phyloP scores from a whole-genome alignment of 306 rosid species.

The Lathyrus sativus region DNA sequence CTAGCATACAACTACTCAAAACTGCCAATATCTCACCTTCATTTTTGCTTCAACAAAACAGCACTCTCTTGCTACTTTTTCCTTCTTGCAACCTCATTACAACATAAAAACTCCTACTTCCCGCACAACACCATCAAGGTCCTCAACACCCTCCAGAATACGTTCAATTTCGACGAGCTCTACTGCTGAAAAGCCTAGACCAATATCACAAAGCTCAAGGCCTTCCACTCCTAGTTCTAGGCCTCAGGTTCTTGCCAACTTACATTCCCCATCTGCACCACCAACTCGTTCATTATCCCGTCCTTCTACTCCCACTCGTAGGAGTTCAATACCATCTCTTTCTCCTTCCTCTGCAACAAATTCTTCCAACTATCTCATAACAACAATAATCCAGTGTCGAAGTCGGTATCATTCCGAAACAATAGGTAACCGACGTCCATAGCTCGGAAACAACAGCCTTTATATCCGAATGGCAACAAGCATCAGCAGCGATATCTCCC shows the following conservation, averaged over 20 bases:
- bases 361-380: no score
- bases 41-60: no score
- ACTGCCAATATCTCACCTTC: no score
- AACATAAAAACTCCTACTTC: constrained; percentile 86
- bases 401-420: no score
- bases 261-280: constrained; percentile 67
- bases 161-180: constrained; percentile 61
- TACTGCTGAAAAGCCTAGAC: constrained; percentile 62
- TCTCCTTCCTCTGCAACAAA: constrained; percentile 55
- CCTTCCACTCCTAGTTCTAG: constrained; percentile 94
- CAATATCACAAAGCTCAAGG: constrained; percentile 67
- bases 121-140: constrained; percentile 62
- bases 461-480: no score
- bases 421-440: no score
- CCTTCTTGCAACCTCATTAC: no score
- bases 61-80: no score
- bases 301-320: constrained; percentile 86
- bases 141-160: constrained; percentile 84
- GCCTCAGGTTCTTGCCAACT: constrained; percentile 85
- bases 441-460: no score
- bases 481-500: no score
- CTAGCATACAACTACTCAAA: no score
- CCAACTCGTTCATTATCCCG: constrained; percentile 68
- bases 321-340: constrained; percentile 59
- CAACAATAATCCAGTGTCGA: no score